Evolutionary conservation across 1,284 basidiomycete genomes (phyloP).

Genomic region (Trichosporon faecale): DNA sequence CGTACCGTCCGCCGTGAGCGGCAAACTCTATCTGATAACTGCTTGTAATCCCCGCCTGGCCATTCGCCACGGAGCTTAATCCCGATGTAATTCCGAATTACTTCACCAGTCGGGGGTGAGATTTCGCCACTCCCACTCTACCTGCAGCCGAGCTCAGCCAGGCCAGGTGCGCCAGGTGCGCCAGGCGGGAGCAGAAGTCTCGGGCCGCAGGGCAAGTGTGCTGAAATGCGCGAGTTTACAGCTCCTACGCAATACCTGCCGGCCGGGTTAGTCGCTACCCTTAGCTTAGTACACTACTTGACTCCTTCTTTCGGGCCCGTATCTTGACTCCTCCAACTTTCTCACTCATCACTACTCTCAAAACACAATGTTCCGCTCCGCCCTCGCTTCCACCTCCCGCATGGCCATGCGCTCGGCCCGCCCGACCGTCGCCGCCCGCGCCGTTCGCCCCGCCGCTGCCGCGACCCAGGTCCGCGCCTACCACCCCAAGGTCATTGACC

Average conservation of each 20-base stretch:
- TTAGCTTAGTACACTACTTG: not conserved
- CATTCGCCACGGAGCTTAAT: conserved; percentile 3
- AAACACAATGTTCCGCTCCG: conserved; percentile 33
- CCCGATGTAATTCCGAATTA: conserved; percentile 1
- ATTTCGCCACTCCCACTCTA: conserved; percentile 9
- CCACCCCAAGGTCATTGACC: conserved; percentile 91
- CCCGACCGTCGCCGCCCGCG: conserved; percentile 25
- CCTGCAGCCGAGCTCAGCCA: too few species aligned
- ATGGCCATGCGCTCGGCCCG: conserved; percentile 11
- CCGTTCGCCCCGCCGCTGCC: conserved; percentile 22
- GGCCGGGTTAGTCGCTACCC: conserved; percentile 7
- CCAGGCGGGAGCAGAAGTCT: not conserved
- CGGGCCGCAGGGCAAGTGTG: too few species aligned
- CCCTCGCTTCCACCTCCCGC: conserved; percentile 36
- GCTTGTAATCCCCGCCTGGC: not conserved
- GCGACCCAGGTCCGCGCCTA: conserved; percentile 60
- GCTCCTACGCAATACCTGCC: conserved; percentile 3
- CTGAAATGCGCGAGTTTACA: not conserved
- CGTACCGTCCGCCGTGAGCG: not conserved
- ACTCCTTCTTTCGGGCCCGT: not conserved
- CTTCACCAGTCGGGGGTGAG: not conserved
- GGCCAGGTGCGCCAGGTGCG: not conserved
- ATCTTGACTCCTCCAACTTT: conserved; percentile 5
- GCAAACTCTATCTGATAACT: not conserved
- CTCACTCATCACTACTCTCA: not conserved